A percentile compares a stretch with the other conserved stretches of the same genome.
Evolutionary conservation across 1,284 basidiomycete genomes (phyloP).

Genomic region (Sporisorium exsertum): DNA sequence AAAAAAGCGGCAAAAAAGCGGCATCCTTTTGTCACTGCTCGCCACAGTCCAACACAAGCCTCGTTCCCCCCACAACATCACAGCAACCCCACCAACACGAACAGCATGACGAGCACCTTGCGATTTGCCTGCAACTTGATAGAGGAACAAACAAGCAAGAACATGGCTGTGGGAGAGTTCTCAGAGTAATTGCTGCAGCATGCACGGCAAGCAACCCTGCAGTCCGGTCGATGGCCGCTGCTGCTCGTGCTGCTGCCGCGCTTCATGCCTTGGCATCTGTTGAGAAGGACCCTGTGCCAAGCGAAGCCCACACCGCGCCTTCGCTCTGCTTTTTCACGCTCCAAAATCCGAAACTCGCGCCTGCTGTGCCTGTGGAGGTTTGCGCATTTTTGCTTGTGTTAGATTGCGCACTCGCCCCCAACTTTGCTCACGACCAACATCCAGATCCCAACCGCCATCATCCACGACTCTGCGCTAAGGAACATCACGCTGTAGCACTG

Average conservation of each 20-base stretch:
- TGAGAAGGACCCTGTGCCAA: neutral
- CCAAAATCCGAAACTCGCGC: neutral
- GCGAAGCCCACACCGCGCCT: neutral
- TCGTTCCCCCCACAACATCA: neutral
- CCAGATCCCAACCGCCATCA: neutral
- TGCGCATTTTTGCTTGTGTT: neutral
- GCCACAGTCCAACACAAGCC: too few relatives aligned
- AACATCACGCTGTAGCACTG: neutral
- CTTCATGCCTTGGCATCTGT: neutral
- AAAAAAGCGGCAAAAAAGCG: too few relatives aligned
- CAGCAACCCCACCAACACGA: neutral
- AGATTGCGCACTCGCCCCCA: neutral
- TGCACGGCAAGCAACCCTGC: constrained; percentile 7
- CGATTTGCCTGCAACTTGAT: too few relatives aligned
- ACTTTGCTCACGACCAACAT: neutral
- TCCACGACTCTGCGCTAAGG: neutral
- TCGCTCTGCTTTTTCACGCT: neutral
- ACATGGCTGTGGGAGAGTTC: too few relatives aligned
- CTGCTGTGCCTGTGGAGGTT: neutral
- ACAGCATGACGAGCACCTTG: neutral
- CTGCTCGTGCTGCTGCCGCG: neutral
- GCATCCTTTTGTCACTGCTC: too few relatives aligned
- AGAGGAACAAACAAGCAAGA: neutral
- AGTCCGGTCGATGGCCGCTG: neutral
- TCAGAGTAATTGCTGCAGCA: neutral